Evolutionary conservation across 2,329 filamentous ascomycete genomes (phyloP), one percentile per base, ranked within the genome.

Genomic region (Aspergillus sclerotialis): DNA sequence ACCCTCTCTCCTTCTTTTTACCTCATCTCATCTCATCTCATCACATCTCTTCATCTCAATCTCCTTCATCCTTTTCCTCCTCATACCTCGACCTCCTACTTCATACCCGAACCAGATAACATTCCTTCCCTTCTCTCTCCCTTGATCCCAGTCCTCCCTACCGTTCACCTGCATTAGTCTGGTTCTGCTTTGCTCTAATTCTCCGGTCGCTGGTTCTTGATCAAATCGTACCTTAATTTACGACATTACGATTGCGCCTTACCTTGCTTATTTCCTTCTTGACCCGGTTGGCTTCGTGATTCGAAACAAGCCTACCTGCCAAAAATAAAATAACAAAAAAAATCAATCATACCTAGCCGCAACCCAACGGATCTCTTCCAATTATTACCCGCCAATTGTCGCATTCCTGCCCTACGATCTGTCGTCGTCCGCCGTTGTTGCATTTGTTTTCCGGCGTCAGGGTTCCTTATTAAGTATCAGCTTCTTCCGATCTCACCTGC

Each of bases 341-440:
- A n/a, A n/a, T n/a, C n/a, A n/a, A n/a, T n/a, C n/a, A n/a, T 49
- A 46, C 49, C 40, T 17, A 32, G 31, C 40, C 33, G 32, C 45
- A 37, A 49, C 45, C 44, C 42, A 31, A 45, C 48, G 34, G 38
- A 29, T 37, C 26, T 28, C 34, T 37, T 34, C 25, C 23, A n/a
- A n/a, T n/a, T n/a, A n/a, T n/a, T n/a, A n/a, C 37, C 42, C 12
- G 27, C 40, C 29, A 36, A 44, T 46, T 43, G 33, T 54, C 50
- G 54, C 52, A 55, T 55, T 55, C 52, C 49, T 53, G 48, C 52
- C 51, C 45, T 50, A 53, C 46, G 41, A 43, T 39, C 50, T 51
- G 48, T 34, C 47, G 42, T 33, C 33, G 36, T 37, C 46, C 42
- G 44, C 47, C n/a, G 39, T 38, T 44, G 36, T 44, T 42, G 39